Evolutionary conservation across 371 early-diverging fungal genomes (phyloP).

Genomic region (Apophysomyces variabilis): DNA sequence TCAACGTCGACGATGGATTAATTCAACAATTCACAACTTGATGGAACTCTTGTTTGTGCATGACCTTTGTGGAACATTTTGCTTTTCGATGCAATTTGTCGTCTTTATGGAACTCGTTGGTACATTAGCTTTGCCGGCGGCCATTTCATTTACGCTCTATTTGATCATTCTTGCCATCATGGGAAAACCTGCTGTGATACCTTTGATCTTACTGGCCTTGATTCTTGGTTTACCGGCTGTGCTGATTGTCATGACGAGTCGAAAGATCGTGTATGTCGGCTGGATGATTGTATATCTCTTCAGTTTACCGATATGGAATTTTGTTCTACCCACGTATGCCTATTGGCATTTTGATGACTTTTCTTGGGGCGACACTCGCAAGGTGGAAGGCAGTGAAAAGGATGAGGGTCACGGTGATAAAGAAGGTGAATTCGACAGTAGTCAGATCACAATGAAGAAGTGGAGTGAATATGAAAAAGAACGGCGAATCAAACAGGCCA

Average conservation of each 20-base stretch:
- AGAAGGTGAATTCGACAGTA: conserved; percentile 69
- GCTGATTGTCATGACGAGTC: conserved; percentile 91
- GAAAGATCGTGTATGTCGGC: conserved; percentile 87
- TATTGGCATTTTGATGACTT: conserved; percentile 99
- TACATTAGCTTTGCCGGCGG: conserved; percentile 97
- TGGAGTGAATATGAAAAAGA: conserved; percentile 72
- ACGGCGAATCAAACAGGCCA: conserved; percentile 23
- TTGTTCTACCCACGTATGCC: conserved; percentile 96
- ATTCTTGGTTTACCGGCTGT: conserved; percentile 94
- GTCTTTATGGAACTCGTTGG: conserved; percentile 98
- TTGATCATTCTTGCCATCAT: conserved; percentile 66
- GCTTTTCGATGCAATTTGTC: conserved; percentile 99
- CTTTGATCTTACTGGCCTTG: conserved; percentile 77
- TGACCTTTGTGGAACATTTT: conserved; percentile 98
- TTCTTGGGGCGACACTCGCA: conserved; percentile 98
- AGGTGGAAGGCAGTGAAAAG: conserved; percentile 65
- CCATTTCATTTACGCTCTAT: conserved; percentile 92
- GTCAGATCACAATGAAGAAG: conserved; percentile 67
- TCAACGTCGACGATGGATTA: conserved; percentile 99
- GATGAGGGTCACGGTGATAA: conserved; percentile 62
- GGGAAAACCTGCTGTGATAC: conserved; percentile 68
- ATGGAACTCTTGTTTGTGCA: conserved; percentile 94
- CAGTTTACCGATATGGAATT: conserved; percentile 98
- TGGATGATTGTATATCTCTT: conserved; percentile 96
- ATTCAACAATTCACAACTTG: conserved; percentile 98